Conservation (phyloP, 768 basidiomycete genomes). For the Termitomyces eurrhizus region DNA sequence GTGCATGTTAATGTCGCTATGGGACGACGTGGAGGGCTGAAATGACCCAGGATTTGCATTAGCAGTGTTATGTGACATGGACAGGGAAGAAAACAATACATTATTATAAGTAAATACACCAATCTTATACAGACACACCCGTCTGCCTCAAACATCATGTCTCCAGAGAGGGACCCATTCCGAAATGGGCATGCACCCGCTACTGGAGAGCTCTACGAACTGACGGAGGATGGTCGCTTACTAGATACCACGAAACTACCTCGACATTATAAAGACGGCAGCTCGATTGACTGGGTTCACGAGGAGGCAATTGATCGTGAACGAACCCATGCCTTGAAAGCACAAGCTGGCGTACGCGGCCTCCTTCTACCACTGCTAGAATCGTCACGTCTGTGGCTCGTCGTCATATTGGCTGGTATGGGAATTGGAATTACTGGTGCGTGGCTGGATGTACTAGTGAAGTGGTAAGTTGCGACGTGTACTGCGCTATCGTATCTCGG, state of each 20-base stretch:
- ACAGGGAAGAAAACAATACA: constrained; percentile 1
- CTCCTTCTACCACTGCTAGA: constrained; percentile 52
- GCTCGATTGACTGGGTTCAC: constrained; percentile 66
- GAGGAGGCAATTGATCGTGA: constrained; percentile 63
- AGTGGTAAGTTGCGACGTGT: constrained; percentile 45
- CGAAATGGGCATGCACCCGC: constrained; percentile 22
- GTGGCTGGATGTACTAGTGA: constrained; percentile 70
- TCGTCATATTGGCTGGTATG: constrained; percentile 62
- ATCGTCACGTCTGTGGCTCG: constrained; percentile 59
- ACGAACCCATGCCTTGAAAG: constrained; percentile 42
- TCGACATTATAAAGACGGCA: constrained; percentile 52
- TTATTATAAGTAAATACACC: constrained; percentile 1
- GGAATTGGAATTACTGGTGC: constrained; percentile 68
- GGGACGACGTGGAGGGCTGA: background rate
- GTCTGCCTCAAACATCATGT: constrained; percentile 5
- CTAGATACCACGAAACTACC: constrained; percentile 24
- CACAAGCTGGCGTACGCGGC: constrained; percentile 54
- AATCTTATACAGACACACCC: background rate
- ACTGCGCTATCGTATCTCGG: background rate
- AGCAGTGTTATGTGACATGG: constrained; percentile 12
- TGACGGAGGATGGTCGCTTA: constrained; percentile 41
- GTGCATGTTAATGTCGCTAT: constrained; percentile 8
- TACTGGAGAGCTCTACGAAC: constrained; percentile 40
- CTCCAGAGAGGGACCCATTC: constrained; percentile 3
- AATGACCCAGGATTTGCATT: constrained; percentile 13